Evolutionary conservation across 192 early-diverging fungal genomes (phyloP), one percentile per base, ranked within the genome.

Genomic region (Coemansia sp.): DNA sequence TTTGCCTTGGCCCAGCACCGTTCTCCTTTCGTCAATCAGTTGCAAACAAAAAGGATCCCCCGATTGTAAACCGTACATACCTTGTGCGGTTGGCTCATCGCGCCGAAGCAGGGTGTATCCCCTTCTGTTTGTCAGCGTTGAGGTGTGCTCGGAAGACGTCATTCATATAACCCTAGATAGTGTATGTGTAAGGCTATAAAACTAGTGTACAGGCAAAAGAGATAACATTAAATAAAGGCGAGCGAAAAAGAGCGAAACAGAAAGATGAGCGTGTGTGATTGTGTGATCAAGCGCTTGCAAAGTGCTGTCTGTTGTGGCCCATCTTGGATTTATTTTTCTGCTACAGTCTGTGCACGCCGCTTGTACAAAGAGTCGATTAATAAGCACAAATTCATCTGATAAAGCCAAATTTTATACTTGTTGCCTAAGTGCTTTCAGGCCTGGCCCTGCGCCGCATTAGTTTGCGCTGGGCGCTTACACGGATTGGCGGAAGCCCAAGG

Each of bases 401-500:
- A n/a, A n/a, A n/a, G n/a, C n/a, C 5, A 36, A 6, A 36, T 36
- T 36, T 15, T 17, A 41, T 41, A 17, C 38, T 17, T 13, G 13
- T 15, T 14, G 50, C 15, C 20, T 54, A 54, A 6, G 52, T 17
- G 30, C 30, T 17, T 33, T 54, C 28, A 29, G 14, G 27, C 17
- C 30, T 54, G 19, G 29, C 52, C 30, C 52, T 72, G 45, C 72
- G 63, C 29, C 73, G 64, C 71, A 81, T 65, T 28, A 81, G 65
- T 14, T 59, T 45, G 30, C 71, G 78, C 61, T 81, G 68, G 10
- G 72, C 47, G 38, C 78, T 81, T 59, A 72, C 66, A 40, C 63
- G 68, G n/a, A 81, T 60, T 11, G 78, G 78, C 44, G 72, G 72
- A 53, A 81, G 55, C 6, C 78, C 78, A 19, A 81, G 68, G 41